Evolutionary conservation across 805 yeast genomes (phyloP), one percentile per base, ranked within the genome.

Genomic region (Cyberlindnera sargentensis): DNA sequence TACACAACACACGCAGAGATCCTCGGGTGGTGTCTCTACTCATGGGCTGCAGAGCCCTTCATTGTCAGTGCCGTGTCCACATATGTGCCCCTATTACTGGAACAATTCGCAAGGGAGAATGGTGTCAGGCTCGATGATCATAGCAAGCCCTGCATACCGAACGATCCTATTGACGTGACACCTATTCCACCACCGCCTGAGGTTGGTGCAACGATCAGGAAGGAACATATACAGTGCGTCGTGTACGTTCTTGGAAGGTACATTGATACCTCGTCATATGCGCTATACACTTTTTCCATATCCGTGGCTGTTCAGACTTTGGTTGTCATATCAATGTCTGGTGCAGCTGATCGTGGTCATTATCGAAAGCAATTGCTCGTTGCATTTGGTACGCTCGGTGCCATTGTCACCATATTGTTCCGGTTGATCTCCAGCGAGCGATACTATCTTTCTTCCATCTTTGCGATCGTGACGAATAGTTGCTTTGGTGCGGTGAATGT

Each of bases 1-100:
- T 47, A 46, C 36, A 68, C 76, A 0, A 61, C 72, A 5, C 54
- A 60, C 28, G 53, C 62, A 31, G 80, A 76, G 49, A 67, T 81
- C 3, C 51, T 68, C 31, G 91, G 90, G 4, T 77, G 90, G 90
- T 78, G 79, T 56, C 65, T 80, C 6, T 81, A 78, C 50, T 68
- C 82, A 3, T 80, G 84, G 73, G 89, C 90, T 1, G 77, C 85
- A 23, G 95, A 84, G 58, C 93, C 93, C 0, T 85, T 84, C 56
- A 73, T 83, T 4, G 93, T 84, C 6, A 78, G 86, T 34, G 89
- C 84, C 2, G 82, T 85, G 5, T 82, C 90, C 0, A 83, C 91
- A 0, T 85, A 82, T 58, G 82, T 84, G 5, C 93, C 93, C 0
- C 62, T 85, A 15, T 60, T 84, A 6, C 62, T 84, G 29, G 89